Evolutionary conservation across 2,329 filamentous ascomycete genomes (phyloP), one percentile per base, ranked within the genome.

Genomic region (Aspergillus bombycis): DNA sequence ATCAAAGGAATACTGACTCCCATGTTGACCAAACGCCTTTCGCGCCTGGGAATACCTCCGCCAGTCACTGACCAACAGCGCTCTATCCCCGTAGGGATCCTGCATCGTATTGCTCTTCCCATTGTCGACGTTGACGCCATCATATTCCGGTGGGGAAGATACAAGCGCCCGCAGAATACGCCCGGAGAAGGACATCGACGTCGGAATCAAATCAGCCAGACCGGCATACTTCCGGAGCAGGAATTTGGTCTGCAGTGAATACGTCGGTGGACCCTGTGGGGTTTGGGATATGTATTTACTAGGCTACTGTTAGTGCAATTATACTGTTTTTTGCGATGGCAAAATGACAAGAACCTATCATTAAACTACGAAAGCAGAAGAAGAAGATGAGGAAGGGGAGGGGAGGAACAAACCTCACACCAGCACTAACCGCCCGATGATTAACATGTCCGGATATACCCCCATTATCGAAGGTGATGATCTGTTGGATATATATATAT

Each of bases 1-100:
- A 61, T 80, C 78, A 77, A 78, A 80, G 1, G 77, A 77, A 60
- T 80, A 80, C 67, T 81, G 79, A 60, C 75, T 79, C 38, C 65
- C 65, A 62, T 81, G 78, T 53, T 75, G 74, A 23, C 73, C 70
- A 63, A 81, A 80, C 0, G 78, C 78, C 11, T 67, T 52, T n/a
- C 79, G 69, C 6, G 77, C 78, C 60, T 72, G 65, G 36, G 71
- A 64, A 65, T 81, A 80, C 16, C 71, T 72, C 10, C 66, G 62
- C 77, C 76, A 79, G 0, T 76, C 72, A 56, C 75, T 81, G 36
- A 77, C 76, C 2, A 79, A 46, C 16, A 81, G 68, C 1, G 75
- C 77, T 36, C 71, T 72, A 26, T 73, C 68, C 23, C 70, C 55
- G n/a, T 67, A 68, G 4, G 23, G 52, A 43, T 70, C 68, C 16